Conservation (phyloP, 2,329 filamentous ascomycete genomes). For the Exophiala sp. region DNA sequence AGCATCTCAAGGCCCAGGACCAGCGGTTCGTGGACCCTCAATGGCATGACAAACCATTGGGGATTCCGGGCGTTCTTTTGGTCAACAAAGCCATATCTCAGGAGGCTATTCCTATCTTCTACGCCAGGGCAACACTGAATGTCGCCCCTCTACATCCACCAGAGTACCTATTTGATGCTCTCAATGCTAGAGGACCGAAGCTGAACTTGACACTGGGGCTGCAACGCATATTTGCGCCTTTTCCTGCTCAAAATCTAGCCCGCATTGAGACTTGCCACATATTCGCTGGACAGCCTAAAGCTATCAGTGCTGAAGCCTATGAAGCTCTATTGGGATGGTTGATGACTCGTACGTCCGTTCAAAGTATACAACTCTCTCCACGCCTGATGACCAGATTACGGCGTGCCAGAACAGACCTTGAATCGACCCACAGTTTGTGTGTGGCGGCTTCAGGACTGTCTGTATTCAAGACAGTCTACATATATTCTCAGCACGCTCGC, state of each 20-base stretch:
- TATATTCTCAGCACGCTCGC: conserved; percentile 1
- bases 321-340: conserved; percentile 22
- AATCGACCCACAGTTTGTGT: neutral
- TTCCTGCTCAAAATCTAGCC: conserved; percentile 7
- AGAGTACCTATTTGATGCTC: conserved; percentile 1
- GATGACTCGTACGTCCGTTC: conserved; percentile 13
- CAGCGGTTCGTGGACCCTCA: conserved; percentile 13
- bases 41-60: conserved; percentile 7
- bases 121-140: conserved; percentile 17
- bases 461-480: conserved; percentile 9
- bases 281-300: conserved; percentile 16
- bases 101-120: conserved; percentile 14
- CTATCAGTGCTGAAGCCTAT: conserved; percentile 20
- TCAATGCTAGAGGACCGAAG: neutral
- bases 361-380: conserved; percentile 10
- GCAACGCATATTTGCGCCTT: conserved; percentile 8
- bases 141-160: conserved; percentile 10
- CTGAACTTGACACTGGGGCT: conserved; percentile 5
- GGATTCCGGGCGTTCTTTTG: conserved; percentile 12
- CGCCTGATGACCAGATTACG: conserved; percentile 22
- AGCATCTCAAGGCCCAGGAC: conserved; percentile 6
- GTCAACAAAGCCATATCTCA: conserved; percentile 14
- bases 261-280: conserved; percentile 9
- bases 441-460: neutral
- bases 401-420: conserved; percentile 1